Conservation (phyloP, 139 green algal genomes). For the Ettlia oleoabundans region DNA sequence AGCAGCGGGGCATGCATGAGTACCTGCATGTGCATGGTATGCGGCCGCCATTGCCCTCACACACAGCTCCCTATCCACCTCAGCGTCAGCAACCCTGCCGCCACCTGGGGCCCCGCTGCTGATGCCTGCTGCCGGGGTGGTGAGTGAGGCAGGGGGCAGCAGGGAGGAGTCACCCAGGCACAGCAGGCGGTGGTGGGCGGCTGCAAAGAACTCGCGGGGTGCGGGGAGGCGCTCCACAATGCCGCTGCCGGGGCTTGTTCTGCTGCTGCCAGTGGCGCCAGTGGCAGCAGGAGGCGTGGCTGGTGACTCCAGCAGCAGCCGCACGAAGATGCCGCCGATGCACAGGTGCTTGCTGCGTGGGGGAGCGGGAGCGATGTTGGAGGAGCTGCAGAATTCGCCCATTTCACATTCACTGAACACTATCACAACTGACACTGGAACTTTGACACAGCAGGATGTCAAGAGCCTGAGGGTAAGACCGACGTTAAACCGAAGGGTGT, state of each 20-base stretch:
- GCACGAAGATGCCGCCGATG: conserved; percentile 87
- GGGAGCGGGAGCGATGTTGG: no score
- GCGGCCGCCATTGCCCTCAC: conserved; percentile 85
- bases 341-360: conserved; percentile 75
- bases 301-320: conserved; percentile 85
- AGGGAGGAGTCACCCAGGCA: conserved; percentile 66
- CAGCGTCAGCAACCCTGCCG: conserved; percentile 28
- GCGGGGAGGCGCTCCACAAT: conserved; percentile 66
- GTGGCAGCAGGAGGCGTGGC: no score
- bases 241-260: conserved; percentile 47
- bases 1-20: background rate
- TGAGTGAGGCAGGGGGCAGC: background rate
- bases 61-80: conserved; percentile 73
- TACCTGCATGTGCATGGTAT: conserved; percentile 68
- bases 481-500: no score
- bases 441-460: no score
- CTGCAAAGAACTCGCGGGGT: conserved; percentile 81
- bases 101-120: background rate
- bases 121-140: background rate
- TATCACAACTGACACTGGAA: no score
- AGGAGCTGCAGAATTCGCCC: no score
- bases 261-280: background rate
- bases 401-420: no score
- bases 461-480: no score
- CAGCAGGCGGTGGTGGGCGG: conserved; percentile 84